Percentiles rank a stretch among this genome's conserved stretches.
phyloP scores from a whole-genome alignment of 306 rosid species.

The Quercus mongolica region DNA sequence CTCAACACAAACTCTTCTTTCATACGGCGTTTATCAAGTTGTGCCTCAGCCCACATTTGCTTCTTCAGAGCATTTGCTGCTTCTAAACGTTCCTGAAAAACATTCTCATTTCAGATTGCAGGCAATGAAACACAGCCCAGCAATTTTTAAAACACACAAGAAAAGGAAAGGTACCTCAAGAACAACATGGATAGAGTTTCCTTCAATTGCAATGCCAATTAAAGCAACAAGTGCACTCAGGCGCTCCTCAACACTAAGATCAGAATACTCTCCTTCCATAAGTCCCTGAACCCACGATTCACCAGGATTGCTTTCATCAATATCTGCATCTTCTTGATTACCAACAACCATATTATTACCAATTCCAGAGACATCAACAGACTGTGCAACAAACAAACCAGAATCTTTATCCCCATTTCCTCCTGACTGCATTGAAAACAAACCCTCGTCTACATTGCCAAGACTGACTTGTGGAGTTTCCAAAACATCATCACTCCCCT shows the following conservation, averaged over 20 bases:
- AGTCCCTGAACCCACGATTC: conserved; percentile 84
- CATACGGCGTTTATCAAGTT: conserved; percentile 61
- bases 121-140: not conserved
- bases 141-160: not conserved
- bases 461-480: conserved; percentile 27
- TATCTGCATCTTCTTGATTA: conserved; percentile 35
- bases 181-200: conserved; percentile 55
- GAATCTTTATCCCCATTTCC: conserved; percentile 25
- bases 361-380: conserved; percentile 28
- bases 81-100: conserved; percentile 76
- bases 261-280: conserved; percentile 69
- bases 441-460: conserved; percentile 26
- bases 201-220: conserved; percentile 62
- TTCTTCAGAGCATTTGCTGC: conserved; percentile 76
- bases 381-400: conserved; percentile 9
- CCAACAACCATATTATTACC: conserved; percentile 20
- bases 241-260: conserved; percentile 81
- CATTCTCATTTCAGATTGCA: conserved; percentile 2
- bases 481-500: conserved; percentile 19
- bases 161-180: conserved; percentile 55
- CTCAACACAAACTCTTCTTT: conserved; percentile 52
- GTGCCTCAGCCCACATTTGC: conserved; percentile 73
- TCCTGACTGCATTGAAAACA: conserved; percentile 23
- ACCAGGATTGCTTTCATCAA: conserved; percentile 56
- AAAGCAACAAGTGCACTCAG: conserved; percentile 63